phyloP scores from a whole-genome alignment of 1,284 basidiomycete species.

The Wallemia hederae region DNA sequence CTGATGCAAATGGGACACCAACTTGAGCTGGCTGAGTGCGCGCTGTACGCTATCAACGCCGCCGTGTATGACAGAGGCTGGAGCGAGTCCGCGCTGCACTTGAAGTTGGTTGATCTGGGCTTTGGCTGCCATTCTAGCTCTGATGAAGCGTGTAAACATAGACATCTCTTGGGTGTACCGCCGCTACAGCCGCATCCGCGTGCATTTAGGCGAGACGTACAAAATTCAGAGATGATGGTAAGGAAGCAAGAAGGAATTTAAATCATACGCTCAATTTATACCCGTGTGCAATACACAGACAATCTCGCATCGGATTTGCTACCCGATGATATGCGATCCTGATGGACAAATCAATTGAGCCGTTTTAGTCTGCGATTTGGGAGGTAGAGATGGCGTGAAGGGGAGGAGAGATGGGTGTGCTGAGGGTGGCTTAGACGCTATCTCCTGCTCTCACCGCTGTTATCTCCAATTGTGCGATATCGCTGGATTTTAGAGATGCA shows the following conservation, averaged over 20 bases:
- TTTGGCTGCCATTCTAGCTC: background rate
- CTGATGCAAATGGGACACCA: no score
- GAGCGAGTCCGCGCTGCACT: background rate
- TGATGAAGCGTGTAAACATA: background rate
- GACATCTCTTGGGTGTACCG: background rate
- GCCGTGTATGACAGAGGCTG: background rate
- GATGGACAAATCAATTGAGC: background rate
- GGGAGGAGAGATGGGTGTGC: background rate
- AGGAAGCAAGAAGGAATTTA: background rate
- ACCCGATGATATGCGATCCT: background rate
- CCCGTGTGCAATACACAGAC: background rate
- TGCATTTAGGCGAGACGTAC: background rate
- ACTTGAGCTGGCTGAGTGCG: background rate
- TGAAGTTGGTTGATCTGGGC: background rate
- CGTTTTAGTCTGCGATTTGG: background rate
- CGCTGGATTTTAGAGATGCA: background rate
- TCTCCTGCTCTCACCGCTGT: background rate
- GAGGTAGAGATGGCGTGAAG: background rate
- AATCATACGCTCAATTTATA: background rate
- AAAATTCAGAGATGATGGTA: background rate
- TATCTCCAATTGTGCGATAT: background rate
- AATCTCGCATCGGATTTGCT: background rate
- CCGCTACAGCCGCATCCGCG: background rate
- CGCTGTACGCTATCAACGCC: background rate
- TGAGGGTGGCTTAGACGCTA: no score